Evolutionary conservation across 495 filamentous ascomycete species (phyloP).

Genomic region (Lasiosphaeris hirsuta): DNA sequence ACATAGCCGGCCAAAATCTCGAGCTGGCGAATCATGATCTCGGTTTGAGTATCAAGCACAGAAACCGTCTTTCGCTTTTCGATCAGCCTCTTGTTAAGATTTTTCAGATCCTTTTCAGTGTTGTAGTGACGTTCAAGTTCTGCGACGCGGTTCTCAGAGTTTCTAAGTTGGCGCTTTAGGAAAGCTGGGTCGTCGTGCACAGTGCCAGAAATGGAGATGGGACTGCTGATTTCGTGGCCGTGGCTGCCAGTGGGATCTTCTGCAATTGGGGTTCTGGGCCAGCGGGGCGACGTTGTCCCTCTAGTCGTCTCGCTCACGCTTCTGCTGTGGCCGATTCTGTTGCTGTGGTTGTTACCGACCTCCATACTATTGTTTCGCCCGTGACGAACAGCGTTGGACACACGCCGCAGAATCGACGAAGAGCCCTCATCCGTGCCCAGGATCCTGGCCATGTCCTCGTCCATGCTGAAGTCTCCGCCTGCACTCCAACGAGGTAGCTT

Average conservation of each 20-base stretch:
- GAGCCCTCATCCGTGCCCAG: slow-evolving; percentile 65
- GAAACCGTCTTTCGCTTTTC: slow-evolving; percentile 97
- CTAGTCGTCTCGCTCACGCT: slow-evolving; percentile 58
- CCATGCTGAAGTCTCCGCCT: slow-evolving; percentile 78
- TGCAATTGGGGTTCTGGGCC: slow-evolving; percentile 70
- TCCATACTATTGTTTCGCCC: slow-evolving; percentile 77
- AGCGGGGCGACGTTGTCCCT: slow-evolving; percentile 54
- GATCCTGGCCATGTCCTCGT: slow-evolving; percentile 85
- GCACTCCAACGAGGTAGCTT: slow-evolving; percentile 69
- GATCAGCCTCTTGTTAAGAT: slow-evolving; percentile 77
- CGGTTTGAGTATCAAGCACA: slow-evolving; percentile 89
- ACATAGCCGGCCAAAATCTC: slow-evolving; percentile 70
- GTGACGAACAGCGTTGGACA: slow-evolving; percentile 91
- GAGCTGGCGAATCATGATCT: slow-evolving; percentile 90
- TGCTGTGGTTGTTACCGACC: slow-evolving; percentile 41
- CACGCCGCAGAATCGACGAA: slow-evolving; percentile 75
- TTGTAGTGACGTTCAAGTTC: slow-evolving; percentile 75
- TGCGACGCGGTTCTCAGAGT: slow-evolving; percentile 73
- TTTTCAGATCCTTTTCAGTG: slow-evolving; percentile 74
- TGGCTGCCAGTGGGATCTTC: slow-evolving; percentile 55
- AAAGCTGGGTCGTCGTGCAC: slow-evolving; percentile 64
- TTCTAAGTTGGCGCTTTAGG: slow-evolving; percentile 73
- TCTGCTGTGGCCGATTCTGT: slow-evolving; percentile 44
- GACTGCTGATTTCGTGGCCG: slow-evolving; percentile 68
- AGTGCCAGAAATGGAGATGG: slow-evolving; percentile 56